Evolutionary conservation across 495 filamentous ascomycete species (phyloP).

Genomic region (Penicillium odoratum): DNA sequence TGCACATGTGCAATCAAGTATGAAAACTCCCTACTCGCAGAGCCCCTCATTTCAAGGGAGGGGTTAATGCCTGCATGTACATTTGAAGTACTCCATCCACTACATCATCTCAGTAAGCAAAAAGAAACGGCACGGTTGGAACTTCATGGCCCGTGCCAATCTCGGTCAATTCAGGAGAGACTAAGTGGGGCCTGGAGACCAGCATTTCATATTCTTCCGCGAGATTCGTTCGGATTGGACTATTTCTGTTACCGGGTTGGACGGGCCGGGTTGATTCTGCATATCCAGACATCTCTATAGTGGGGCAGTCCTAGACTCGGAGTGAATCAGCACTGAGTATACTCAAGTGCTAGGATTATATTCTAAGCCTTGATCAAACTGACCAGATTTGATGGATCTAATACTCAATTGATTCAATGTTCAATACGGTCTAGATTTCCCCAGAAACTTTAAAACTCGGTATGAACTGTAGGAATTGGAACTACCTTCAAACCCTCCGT

Average conservation of each 20-base stretch:
- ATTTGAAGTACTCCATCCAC: background rate
- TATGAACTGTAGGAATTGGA: background rate
- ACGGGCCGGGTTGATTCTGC: background rate
- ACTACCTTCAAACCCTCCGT: constrained; percentile 16
- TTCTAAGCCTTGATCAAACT: background rate
- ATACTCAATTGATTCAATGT: background rate
- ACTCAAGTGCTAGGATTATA: background rate
- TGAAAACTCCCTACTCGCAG: background rate
- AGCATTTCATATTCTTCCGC: constrained; percentile 24
- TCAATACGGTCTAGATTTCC: background rate
- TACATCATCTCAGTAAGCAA: background rate
- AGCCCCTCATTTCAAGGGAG: background rate
- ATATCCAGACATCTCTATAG: background rate
- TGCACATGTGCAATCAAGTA: background rate
- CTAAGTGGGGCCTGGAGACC: constrained; percentile 20
- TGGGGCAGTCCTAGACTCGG: constrained; percentile 1
- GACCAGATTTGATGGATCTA: background rate
- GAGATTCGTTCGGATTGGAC: constrained; percentile 22
- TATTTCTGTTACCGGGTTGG: constrained; percentile 8
- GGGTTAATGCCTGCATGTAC: background rate
- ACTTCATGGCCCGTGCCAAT: constrained; percentile 5
- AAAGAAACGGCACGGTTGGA: background rate
- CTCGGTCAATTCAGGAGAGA: constrained; percentile 31
- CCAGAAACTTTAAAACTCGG: background rate
- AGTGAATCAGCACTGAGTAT: background rate